Evolutionary conservation across 108 stramenopile genomes (phyloP).

Genomic region (Heterococcus sp.): DNA sequence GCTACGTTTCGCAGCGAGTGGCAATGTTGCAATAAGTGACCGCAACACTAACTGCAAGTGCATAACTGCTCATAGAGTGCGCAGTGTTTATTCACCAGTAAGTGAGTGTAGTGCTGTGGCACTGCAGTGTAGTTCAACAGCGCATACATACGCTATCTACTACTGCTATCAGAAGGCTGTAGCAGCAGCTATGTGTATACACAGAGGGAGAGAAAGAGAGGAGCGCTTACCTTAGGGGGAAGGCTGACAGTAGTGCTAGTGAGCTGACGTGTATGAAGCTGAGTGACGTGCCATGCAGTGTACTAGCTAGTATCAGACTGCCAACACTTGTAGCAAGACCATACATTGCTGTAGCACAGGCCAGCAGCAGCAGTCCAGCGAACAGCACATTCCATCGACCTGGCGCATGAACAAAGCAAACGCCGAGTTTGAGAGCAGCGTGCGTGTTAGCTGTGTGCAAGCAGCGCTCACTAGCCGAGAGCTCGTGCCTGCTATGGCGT

Average conservation of each 20-base stretch:
- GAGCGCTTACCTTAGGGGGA: slow-evolving; percentile 7
- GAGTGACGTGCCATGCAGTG: slow-evolving; percentile 28
- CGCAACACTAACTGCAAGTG: neutral
- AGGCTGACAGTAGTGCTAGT: slow-evolving; percentile 25
- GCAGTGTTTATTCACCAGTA: neutral
- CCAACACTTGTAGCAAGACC: slow-evolving; percentile 2
- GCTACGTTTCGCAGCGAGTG: neutral
- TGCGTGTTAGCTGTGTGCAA: neutral
- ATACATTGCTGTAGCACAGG: slow-evolving; percentile 23
- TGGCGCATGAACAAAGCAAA: neutral
- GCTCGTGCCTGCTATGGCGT: neutral
- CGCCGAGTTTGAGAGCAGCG: neutral
- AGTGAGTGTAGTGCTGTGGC: neutral
- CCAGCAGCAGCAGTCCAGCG: slow-evolving; percentile 10
- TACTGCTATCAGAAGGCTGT: neutral
- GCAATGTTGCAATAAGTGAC: neutral
- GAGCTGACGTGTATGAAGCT: slow-evolving; percentile 29
- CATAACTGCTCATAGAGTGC: neutral
- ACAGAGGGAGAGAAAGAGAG: neutral
- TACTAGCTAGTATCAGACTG: slow-evolving; percentile 7
- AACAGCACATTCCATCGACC: slow-evolving; percentile 23
- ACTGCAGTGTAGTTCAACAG: no score
- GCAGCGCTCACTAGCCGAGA: neutral
- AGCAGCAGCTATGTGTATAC: neutral
- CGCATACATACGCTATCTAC: neutral